Conservation (phyloP, 1,284 basidiomycete species). For the Ceratobasidium sp. region DNA sequence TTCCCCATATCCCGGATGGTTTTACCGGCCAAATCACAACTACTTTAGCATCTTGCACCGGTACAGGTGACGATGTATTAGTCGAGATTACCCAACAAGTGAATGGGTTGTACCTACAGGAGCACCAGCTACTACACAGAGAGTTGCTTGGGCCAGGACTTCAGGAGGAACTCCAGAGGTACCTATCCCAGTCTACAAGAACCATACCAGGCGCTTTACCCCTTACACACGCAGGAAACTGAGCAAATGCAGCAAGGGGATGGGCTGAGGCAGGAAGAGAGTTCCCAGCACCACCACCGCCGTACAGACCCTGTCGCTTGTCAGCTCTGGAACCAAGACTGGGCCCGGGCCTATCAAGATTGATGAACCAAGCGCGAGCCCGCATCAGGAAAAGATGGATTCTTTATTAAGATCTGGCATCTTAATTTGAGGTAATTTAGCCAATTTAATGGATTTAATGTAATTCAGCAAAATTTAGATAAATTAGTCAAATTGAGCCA, state of each 20-base stretch:
- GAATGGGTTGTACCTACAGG: slow-evolving; percentile 6
- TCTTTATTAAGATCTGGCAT: no score
- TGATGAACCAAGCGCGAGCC: background rate
- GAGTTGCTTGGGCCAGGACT: background rate
- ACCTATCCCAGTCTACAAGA: background rate
- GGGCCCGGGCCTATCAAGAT: background rate
- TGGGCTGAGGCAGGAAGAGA: no score
- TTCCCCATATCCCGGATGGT: background rate
- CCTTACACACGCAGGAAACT: no score
- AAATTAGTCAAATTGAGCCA: no score
- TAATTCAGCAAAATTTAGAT: no score
- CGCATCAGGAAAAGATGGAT: background rate
- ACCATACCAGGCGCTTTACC: no score
- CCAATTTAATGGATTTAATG: no score
- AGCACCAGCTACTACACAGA: background rate
- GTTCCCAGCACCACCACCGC: no score
- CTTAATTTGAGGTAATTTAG: no score
- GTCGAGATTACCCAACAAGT: background rate
- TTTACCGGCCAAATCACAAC: background rate
- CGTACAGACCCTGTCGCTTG: no score
- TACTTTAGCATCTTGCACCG: background rate
- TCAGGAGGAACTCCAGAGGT: background rate
- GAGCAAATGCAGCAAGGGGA: no score
- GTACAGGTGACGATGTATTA: background rate
- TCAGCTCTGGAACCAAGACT: no score